Percentiles rank a stretch among this genome's conserved stretches.
Conservation (phyloP, 306 rosid species). For the Glycine latifolia region DNA sequence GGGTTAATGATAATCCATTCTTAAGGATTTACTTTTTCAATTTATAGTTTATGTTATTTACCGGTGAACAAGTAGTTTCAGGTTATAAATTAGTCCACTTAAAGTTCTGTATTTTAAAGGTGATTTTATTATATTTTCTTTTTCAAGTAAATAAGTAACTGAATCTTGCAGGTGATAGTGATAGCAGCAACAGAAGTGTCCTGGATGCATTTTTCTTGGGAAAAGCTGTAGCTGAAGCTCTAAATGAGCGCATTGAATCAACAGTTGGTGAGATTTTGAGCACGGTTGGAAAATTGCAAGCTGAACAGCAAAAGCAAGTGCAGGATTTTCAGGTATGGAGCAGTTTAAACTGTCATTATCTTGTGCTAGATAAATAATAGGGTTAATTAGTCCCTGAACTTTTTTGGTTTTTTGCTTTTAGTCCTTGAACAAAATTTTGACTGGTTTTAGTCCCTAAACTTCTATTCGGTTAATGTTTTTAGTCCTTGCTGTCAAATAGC, state of each 20-base stretch:
- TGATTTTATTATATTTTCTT: not conserved
- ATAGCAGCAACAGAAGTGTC: constrained; percentile 75
- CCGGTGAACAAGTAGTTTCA: not conserved
- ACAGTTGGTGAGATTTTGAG: constrained; percentile 83
- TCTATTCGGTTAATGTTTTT: too few species aligned
- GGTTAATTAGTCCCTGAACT: too few species aligned
- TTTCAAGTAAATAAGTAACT: constrained; percentile 23
- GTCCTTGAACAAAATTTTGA: too few species aligned
- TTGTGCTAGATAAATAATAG: not conserved
- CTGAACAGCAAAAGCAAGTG: constrained; percentile 88
- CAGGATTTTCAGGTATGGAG: constrained; percentile 77
- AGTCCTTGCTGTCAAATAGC: too few species aligned
- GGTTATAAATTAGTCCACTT: too few species aligned
- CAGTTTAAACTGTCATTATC: constrained; percentile 27
- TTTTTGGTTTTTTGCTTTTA: too few species aligned
- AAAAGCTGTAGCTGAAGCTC: constrained; percentile 90
- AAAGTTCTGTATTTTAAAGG: not conserved
- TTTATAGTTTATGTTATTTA: too few species aligned
- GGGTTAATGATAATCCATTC: not conserved
- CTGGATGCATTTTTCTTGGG: constrained; percentile 97
- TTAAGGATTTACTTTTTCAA: constrained; percentile 25
- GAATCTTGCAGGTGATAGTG: constrained; percentile 71
- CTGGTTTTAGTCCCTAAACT: too few species aligned
- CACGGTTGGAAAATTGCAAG: constrained; percentile 84
- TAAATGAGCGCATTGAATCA: constrained; percentile 92